These are phyloP conservation scores for Podaxis pistillaris DNA, from an alignment of 768 basidiomycete species.

Conservation along the genomic window DNA sequence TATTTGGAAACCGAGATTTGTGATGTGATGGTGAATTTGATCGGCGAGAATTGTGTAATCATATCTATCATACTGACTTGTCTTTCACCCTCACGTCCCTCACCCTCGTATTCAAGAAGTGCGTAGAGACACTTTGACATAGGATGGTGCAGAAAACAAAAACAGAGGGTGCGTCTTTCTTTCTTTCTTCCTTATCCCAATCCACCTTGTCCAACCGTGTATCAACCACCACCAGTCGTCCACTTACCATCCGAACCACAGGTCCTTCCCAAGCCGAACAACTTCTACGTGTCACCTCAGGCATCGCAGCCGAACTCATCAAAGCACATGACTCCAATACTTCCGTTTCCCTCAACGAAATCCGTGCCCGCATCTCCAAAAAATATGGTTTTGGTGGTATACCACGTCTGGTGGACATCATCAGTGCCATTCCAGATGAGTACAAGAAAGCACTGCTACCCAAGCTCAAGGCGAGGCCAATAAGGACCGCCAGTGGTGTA, in stretches of 20 bases:
- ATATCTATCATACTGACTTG: background rate
- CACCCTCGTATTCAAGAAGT: too few relatives aligned
- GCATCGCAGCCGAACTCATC: constrained; percentile 93
- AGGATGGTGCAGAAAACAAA: constrained; percentile 22
- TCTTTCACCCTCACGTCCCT: background rate
- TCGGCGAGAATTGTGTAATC: background rate
- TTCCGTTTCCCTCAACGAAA: constrained; percentile 81
- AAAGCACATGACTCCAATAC: constrained; percentile 78
- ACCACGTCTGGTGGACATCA: constrained; percentile 94
- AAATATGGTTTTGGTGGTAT: constrained; percentile 85
- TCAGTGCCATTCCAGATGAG: constrained; percentile 97
- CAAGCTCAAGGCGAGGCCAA: constrained; percentile 88
- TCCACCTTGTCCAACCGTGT: too few relatives aligned
- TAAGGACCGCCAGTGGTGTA: constrained; percentile 95
- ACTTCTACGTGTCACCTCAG: constrained; percentile 87
- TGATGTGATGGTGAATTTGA: background rate
- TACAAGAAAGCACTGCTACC: constrained; percentile 91
- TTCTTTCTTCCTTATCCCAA: background rate
- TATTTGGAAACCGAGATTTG: constrained; percentile 11
- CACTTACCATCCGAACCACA: constrained; percentile 14
- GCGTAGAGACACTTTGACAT: background rate
- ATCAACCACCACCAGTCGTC: background rate
- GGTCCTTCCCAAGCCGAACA: constrained; percentile 89
- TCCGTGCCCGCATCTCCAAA: constrained; percentile 87
- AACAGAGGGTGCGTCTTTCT: constrained; percentile 18